Conservation (phyloP, 352 stramenopile genomes). For the Halophytophthora polymorphica region DNA sequence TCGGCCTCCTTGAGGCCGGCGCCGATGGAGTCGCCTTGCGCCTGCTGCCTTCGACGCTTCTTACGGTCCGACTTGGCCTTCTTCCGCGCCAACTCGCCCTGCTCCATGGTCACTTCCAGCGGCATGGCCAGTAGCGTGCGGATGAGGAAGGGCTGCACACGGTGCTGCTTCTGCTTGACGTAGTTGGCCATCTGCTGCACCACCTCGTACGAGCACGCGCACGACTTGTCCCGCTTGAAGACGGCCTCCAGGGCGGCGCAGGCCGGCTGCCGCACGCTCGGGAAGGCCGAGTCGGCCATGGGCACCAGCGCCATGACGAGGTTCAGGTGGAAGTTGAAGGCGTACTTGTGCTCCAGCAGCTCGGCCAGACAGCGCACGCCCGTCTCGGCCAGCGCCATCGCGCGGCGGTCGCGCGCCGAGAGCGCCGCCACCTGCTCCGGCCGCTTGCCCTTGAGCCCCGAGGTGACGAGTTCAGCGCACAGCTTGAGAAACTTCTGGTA, state of each 20-base stretch:
- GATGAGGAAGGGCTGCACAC: slow-evolving; percentile 75
- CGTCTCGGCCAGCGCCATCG: slow-evolving; percentile 64
- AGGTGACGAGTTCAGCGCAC: slow-evolving; percentile 57
- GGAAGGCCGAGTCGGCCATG: slow-evolving; percentile 67
- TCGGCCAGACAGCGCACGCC: slow-evolving; percentile 71
- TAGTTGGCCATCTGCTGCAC: slow-evolving; percentile 84
- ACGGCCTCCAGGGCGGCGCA: slow-evolving; percentile 71
- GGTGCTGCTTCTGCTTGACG: slow-evolving; percentile 82
- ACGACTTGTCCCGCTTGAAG: slow-evolving; percentile 76
- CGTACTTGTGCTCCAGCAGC: slow-evolving; percentile 79
- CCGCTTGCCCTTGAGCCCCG: slow-evolving; percentile 54
- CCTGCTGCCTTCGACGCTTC: slow-evolving; percentile 75
- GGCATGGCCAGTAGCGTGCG: slow-evolving; percentile 74
- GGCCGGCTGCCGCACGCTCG: slow-evolving; percentile 43
- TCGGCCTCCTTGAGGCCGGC: slow-evolving; percentile 93
- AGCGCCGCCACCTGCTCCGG: slow-evolving; percentile 38
- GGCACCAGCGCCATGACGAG: slow-evolving; percentile 79
- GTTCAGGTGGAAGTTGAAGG: slow-evolving; percentile 87
- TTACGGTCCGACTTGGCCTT: slow-evolving; percentile 82
- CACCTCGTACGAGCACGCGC: slow-evolving; percentile 59
- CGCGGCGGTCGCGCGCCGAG: slow-evolving; percentile 31
- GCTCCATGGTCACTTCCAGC: slow-evolving; percentile 85
- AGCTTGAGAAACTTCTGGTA: slow-evolving; percentile 86
- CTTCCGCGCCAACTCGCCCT: slow-evolving; percentile 73
- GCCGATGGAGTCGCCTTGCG: slow-evolving; percentile 83